Base-by-base conservation (phyloP, 805 yeast genomes). In the Ogataea kodamae region DNA sequence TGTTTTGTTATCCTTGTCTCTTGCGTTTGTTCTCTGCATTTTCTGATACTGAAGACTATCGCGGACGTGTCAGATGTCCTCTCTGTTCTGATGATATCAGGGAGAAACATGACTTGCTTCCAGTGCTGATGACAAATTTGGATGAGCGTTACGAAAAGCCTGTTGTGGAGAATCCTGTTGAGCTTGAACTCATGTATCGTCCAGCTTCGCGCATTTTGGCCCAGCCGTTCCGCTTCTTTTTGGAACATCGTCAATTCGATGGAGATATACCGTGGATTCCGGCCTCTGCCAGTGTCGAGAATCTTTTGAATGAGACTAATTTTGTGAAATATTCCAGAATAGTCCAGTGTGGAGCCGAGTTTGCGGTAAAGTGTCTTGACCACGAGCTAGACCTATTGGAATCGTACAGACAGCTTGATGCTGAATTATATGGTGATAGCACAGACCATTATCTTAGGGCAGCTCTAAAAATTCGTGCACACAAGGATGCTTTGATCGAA, bases 1-100 rank as follows among this genome's bases (percentile, higher is more conserved):
- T 88, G 10, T 76, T 92, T 51, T 92, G 99, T 54, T 68, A 76
- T 35, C 76, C 88, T 9, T 92, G 99, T 57, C 59, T 90, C 18
- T 57, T 88, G 35, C 74, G 88, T 27, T 74, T 84, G 49, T 62
- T 86, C 26, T 82, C 74, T 22, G 76, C 79, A 12, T 37, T 44
- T 15, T 66, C 65, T 15, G 52, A 60, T 5, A 55, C 59, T 5
- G 57, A 60, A 5, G 57, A 43, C n/a, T 64, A 46, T 49, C 72
- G 61, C 40, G 75, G 71, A 49, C 68, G 70, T 37, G 76, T 76
- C 33, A 85, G 77, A 27, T 89, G 97, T 55, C 97, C 97, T 0
- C 58, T 89, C 16, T 89, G 97, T 59, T 67, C 78, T 4, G 75
- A 77, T 28, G 59, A 62, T 24, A 66, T 81, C 8, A 65, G 68